Evolutionary conservation across 768 basidiomycete species (phyloP), one percentile per base, ranked within the genome.

Genomic region (Pluteus cervinus): DNA sequence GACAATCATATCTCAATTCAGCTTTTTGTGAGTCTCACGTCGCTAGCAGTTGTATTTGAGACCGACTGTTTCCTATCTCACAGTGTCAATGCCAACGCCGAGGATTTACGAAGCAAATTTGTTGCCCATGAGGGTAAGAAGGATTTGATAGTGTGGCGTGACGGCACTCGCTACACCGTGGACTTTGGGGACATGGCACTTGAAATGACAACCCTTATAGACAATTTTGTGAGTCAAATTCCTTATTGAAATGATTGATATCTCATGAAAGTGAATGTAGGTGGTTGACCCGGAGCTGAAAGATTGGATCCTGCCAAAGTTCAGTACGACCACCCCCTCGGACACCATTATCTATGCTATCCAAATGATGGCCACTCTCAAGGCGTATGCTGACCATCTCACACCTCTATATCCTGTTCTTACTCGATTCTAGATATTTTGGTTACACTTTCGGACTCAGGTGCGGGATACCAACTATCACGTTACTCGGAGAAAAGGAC

Each of bases 401-500:
- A n/a, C n/a, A n/a, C n/a, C n/a, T n/a, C n/a, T n/a, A n/a, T n/a
- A n/a, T n/a, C n/a, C n/a, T n/a, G n/a, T n/a, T n/a, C n/a, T n/a
- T n/a, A n/a, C n/a, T n/a, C n/a, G n/a, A n/a, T n/a, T n/a, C n/a
- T n/a, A n/a, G n/a, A n/a, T n/a, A n/a, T n/a, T 60, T 67, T 40
- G 10, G 46, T 5, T 60, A 52, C 39, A 51, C 34, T 14, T 49
- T 56, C 18, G 12, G 18, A 12, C 40, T 61, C 8, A 30, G 17
- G 6, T 60, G 63, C 16, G 62, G 66, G 10, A 61, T 65, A n/a
- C 58, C 64, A 23, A 50, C 46, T 30, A 54, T 66, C 32, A 62
- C 61, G 24, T 49, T 66, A 24, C 50, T 54, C 20, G 66, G 63
- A 1, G 49, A 50, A 25, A 54, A 46, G 15, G 36, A 44, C 15